Evolutionary conservation across 2,329 filamentous ascomycete species (phyloP), one percentile per base, ranked within the genome.

Genomic region (Plenodomus biglobosus): DNA sequence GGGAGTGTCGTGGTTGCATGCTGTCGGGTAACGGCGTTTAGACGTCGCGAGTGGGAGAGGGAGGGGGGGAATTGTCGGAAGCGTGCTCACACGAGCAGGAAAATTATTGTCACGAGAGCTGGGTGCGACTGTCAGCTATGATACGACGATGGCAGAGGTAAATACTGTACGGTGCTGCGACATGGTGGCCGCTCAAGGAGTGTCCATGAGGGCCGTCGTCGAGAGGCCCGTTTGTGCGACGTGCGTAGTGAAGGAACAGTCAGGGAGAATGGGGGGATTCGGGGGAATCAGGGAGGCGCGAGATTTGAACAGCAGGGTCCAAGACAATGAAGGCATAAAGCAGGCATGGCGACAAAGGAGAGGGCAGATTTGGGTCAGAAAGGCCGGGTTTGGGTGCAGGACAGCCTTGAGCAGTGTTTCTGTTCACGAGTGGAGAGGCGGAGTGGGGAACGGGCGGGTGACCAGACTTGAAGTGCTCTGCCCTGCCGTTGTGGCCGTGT

Each of bases 381-480:
- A 30, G 40, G n/a, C 21, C 22, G 16, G 19, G 27, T 17, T 36
- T 8, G 21, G 40, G 16, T 19, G 16, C 30, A 37, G 39, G 19
- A 36, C 35, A 11, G 1, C 27, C 37, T 34, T 34, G 32, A 51
- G 51, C 36, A 35, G 38, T 51, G 48, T 37, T 44, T 43, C 38
- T 46, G 37, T 34, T 8, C 8, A 16, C 5, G 49, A 47, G 52
- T 27, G 45, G 52, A 55, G 52, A 48, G 38, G 44, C 48, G 51
- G 49, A 45, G 49, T 52, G 49, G 49, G 49, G 48, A 51, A 38
- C 43, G 34, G 27, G 46, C 50, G 46, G 52, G 38, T 45, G 50
- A 47, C 49, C 30, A 43, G 24, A 36, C 27, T 43, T 38, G 34
- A 37, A 34, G 17, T 18, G 35, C 35, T 8, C 13, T 20, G 38